These are phyloP conservation scores for Davidsoniella eucalypti DNA, from an alignment of 2,329 filamentous ascomycete species.

Conservation along the genomic window DNA sequence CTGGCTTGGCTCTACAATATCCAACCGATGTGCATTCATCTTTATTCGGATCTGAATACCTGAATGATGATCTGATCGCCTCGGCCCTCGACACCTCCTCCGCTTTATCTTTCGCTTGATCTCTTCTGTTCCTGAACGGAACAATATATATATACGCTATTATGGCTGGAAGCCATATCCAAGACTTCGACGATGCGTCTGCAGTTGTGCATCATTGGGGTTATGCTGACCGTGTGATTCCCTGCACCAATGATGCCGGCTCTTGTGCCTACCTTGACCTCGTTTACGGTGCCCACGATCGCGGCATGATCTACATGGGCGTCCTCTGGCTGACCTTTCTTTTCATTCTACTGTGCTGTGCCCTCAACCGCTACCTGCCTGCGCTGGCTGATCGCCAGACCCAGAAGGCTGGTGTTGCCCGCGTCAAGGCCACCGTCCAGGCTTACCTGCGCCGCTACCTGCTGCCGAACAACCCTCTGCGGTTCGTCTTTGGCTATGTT, in stretches of 20 bases:
- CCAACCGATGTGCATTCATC: too few species aligned
- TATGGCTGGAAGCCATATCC: conserved; percentile 22
- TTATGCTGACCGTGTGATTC: conserved; percentile 28
- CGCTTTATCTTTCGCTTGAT: background rate
- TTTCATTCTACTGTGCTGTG: conserved; percentile 28
- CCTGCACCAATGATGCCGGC: conserved; percentile 30
- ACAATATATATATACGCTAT: conserved; percentile 4
- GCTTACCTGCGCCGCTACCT: conserved; percentile 31
- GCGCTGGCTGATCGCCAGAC: conserved; percentile 12
- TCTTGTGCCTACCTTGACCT: conserved; percentile 34
- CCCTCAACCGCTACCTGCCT: conserved; percentile 14
- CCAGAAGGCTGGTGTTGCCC: conserved; percentile 4
- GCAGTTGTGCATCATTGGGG: conserved; percentile 29
- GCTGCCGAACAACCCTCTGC: conserved; percentile 40
- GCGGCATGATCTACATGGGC: conserved; percentile 34
- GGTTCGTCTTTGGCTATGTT: conserved; percentile 45
- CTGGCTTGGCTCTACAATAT: too few species aligned
- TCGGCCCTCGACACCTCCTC: background rate
- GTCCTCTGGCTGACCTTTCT: conserved; percentile 32
- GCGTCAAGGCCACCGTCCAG: conserved; percentile 9
- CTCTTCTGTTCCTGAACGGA: background rate
- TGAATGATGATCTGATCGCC: background rate
- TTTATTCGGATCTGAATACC: too few species aligned
- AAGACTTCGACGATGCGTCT: conserved; percentile 24
- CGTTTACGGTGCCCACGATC: conserved; percentile 32